Evolutionary conservation across 148 eudicot genomes (phyloP).

Genomic region (Vaccinium corymbosum): DNA sequence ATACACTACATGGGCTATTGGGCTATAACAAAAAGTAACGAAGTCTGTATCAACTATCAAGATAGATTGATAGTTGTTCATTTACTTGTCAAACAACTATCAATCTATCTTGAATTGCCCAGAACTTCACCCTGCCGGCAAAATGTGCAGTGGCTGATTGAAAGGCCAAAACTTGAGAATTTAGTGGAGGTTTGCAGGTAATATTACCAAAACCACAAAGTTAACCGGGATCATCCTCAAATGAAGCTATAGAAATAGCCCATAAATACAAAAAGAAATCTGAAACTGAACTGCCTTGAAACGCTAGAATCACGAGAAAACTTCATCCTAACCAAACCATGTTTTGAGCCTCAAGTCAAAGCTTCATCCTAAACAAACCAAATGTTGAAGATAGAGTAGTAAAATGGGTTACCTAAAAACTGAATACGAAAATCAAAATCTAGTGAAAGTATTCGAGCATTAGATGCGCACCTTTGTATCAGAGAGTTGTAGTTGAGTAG

Average conservation of each 20-base stretch:
- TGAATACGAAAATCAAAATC: not conserved
- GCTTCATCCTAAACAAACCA: not conserved
- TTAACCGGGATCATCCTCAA: not conserved
- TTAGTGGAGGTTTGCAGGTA: not conserved
- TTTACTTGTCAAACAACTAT: no score
- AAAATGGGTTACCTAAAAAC: not conserved
- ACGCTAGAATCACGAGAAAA: not conserved
- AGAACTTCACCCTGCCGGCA: not conserved
- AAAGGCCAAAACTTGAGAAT: not conserved
- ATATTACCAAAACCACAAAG: not conserved
- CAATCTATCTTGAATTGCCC: not conserved
- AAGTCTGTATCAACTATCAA: not conserved
- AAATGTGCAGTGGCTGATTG: not conserved
- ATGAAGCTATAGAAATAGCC: not conserved
- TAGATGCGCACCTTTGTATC: conserved; percentile 65
- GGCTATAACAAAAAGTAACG: not conserved
- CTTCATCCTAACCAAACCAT: not conserved
- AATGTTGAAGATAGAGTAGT: not conserved
- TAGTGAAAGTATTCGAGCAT: not conserved
- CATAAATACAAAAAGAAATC: not conserved
- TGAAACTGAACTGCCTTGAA: not conserved
- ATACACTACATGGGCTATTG: not conserved
- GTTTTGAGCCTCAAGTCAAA: not conserved
- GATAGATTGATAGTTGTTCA: no score
- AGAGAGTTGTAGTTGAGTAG: conserved; percentile 67